phyloP scores from a whole-genome alignment of 179 eudicot genomes.

The Silene vulgaris region DNA sequence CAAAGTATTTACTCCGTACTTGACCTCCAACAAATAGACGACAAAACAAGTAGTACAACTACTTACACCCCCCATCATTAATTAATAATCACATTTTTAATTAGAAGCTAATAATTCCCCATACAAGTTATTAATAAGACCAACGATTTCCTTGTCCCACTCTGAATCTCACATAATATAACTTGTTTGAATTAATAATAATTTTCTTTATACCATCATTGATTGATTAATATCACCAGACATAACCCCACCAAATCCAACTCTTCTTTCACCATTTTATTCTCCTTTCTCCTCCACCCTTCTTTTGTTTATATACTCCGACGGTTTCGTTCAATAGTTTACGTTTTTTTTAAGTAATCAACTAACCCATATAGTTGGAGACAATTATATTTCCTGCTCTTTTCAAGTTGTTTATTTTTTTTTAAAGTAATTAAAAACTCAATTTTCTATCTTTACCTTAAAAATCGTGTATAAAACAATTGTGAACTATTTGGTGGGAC shows the following conservation, averaged over 20 bases:
- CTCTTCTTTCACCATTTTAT: constrained; percentile 18
- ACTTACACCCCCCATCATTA: too few species aligned
- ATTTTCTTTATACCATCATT: background rate
- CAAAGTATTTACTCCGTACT: background rate
- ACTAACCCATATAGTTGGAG: too few species aligned
- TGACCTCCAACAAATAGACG: constrained; percentile 6
- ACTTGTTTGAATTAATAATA: background rate
- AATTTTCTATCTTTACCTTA: too few species aligned
- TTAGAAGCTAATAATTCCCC: background rate
- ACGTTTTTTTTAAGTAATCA: too few species aligned
- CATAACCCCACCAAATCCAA: constrained; percentile 30
- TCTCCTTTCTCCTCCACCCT: constrained; percentile 9
- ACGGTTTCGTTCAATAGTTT: too few species aligned
- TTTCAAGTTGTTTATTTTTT: too few species aligned
- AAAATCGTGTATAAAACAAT: too few species aligned
- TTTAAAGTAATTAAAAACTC: too few species aligned
- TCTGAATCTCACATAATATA: background rate
- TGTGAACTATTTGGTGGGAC: background rate
- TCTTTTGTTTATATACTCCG: too few species aligned
- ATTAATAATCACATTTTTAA: background rate
- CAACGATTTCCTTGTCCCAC: constrained; percentile 28
- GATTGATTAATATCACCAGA: constrained; percentile 3
- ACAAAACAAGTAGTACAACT: background rate
- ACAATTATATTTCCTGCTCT: too few species aligned
- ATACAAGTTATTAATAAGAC: constrained; percentile 8